A percentile compares a stretch with the other conserved stretches of the same genome.
These are phyloP conservation scores for Cladosporium colombiae DNA, from an alignment of 2,329 filamentous ascomycete genomes.

Conservation along the genomic window DNA sequence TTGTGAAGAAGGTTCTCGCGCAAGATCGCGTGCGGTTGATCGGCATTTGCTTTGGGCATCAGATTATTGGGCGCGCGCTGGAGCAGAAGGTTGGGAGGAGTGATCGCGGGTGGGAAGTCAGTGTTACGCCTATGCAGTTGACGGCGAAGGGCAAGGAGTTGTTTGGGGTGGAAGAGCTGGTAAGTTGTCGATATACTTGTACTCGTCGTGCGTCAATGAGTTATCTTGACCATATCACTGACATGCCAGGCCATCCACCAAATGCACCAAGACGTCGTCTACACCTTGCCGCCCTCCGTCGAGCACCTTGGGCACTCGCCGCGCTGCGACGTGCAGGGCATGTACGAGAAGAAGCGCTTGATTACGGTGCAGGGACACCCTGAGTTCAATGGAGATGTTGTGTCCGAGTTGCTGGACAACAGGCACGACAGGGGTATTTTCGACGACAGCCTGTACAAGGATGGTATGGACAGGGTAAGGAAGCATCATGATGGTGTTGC, in stretches of 20 bases:
- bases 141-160: constrained; percentile 69
- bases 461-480: constrained; percentile 66
- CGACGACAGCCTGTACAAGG: constrained; percentile 65
- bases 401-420: constrained; percentile 65
- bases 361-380: constrained; percentile 86
- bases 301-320: constrained; percentile 65
- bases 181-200: constrained; percentile 38
- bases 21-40: constrained; percentile 68
- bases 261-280: constrained; percentile 82
- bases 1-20: constrained; percentile 60
- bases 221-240: not conserved
- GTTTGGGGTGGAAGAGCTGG: constrained; percentile 66
- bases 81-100: constrained; percentile 67
- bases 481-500: constrained; percentile 76
- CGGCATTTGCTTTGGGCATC: constrained; percentile 84
- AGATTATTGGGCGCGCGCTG: constrained; percentile 75
- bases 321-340: constrained; percentile 73
- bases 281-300: constrained; percentile 61
- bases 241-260: constrained; percentile 67
- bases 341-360: constrained; percentile 67
- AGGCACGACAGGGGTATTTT: constrained; percentile 70
- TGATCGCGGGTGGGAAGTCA: constrained; percentile 76
- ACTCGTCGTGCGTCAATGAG: not conserved
- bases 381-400: constrained; percentile 74
- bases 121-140: constrained; percentile 68